Conservation (phyloP, 1,284 basidiomycete species). For the Cutaneotrichosporon mucoides region DNA sequence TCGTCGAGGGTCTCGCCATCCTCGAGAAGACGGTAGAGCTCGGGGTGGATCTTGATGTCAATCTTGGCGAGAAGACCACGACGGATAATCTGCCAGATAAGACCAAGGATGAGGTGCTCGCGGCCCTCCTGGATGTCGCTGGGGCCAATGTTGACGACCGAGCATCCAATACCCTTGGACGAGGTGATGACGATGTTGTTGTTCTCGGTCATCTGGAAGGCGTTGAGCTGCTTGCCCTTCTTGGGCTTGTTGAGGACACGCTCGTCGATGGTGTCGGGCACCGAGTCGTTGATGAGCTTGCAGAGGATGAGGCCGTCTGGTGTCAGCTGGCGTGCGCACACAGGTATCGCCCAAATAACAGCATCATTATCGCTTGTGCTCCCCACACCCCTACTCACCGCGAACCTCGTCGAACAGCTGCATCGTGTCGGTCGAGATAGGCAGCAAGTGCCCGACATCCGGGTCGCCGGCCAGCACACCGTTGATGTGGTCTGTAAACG, state of each 20-base stretch:
- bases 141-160: slow-evolving; percentile 96
- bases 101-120: slow-evolving; percentile 95
- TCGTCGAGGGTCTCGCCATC: slow-evolving; percentile 97
- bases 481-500: slow-evolving; percentile 98
- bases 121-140: slow-evolving; percentile 87
- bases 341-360: too few relatives aligned
- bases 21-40: slow-evolving; percentile 90
- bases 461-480: slow-evolving; percentile 78
- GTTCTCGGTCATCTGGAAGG: slow-evolving; percentile 99
- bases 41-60: slow-evolving; percentile 96
- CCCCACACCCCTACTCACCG: slow-evolving; percentile 41
- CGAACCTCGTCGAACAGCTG: slow-evolving; percentile 96
- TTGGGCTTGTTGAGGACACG: slow-evolving; percentile 92
- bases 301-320: slow-evolving; percentile 88
- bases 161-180: slow-evolving; percentile 95
- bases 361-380: not conserved
- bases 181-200: slow-evolving; percentile 99
- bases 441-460: slow-evolving; percentile 76
- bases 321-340: too few relatives aligned
- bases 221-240: slow-evolving; percentile 64
- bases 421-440: slow-evolving; percentile 97
- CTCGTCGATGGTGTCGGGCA: slow-evolving; percentile 97
- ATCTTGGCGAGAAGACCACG: slow-evolving; percentile 89
- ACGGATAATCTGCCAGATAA: slow-evolving; percentile 98
- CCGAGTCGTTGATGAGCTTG: slow-evolving; percentile 98